Conservation (phyloP, 2,329 filamentous ascomycete species). For the Claviceps sp. region DNA sequence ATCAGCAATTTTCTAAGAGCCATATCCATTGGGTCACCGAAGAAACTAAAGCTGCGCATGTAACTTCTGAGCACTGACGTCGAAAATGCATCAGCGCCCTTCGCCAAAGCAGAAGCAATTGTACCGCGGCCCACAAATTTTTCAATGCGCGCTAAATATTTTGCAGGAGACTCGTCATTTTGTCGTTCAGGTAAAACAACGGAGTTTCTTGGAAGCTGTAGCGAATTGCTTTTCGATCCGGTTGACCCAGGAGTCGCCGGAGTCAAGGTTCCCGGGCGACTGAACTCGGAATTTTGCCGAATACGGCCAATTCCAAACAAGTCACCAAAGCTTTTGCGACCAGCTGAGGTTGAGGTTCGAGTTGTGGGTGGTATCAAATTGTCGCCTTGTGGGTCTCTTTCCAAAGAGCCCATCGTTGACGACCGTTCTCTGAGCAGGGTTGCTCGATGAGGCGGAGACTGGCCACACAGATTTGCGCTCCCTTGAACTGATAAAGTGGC, state of each 20-base stretch:
- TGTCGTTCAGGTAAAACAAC: conserved; percentile 62
- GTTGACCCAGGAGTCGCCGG: conserved; percentile 56
- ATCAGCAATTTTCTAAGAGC: conserved; percentile 88
- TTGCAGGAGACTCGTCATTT: conserved; percentile 80
- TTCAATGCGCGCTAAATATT: conserved; percentile 75
- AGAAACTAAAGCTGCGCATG: conserved; percentile 90
- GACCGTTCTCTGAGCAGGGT: conserved; percentile 61
- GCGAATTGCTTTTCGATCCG: conserved; percentile 69
- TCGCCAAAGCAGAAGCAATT: conserved; percentile 75
- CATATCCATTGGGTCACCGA: conserved; percentile 97
- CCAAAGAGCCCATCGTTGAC: conserved; percentile 77
- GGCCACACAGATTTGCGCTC: conserved; percentile 34
- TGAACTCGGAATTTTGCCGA: conserved; percentile 67
- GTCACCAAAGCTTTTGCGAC: conserved; percentile 85
- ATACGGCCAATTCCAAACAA: conserved; percentile 67
- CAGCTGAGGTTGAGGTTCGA: conserved; percentile 79
- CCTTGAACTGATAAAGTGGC: conserved; percentile 32
- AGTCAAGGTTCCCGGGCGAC: conserved; percentile 54
- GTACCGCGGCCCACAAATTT: conserved; percentile 65
- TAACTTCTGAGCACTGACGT: conserved; percentile 79
- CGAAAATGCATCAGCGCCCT: conserved; percentile 73
- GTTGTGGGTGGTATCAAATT: conserved; percentile 52
- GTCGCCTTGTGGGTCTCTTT: conserved; percentile 58
- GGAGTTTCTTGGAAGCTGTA: conserved; percentile 62
- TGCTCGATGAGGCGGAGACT: conserved; percentile 54